Percentiles rank a stretch among this genome's conserved stretches.
phyloP scores from a whole-genome alignment of 805 yeast genomes.

The Candida verbasci region DNA sequence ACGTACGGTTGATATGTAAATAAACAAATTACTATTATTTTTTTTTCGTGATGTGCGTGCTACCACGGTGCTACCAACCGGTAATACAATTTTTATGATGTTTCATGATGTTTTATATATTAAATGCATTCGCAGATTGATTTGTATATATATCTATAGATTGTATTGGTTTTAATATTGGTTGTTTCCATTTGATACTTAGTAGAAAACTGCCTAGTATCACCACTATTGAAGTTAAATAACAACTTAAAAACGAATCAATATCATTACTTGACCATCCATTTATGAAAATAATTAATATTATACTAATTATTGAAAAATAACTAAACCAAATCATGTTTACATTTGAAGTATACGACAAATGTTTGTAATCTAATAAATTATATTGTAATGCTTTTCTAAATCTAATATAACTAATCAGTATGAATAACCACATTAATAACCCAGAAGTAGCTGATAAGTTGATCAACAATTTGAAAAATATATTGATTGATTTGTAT shows the following conservation, averaged over 20 bases:
- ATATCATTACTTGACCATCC: conserved; percentile 16
- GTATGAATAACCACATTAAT: conserved; percentile 23
- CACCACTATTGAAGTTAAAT: conserved; percentile 7
- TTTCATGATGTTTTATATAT: no score
- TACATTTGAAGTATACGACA: conserved; percentile 38
- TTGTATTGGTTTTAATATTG: conserved; percentile 6
- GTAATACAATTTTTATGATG: no score
- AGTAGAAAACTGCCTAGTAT: conserved; percentile 1
- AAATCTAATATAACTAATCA: conserved; percentile 15
- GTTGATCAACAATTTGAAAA: conserved; percentile 16
- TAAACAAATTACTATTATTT: not conserved
- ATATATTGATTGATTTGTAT: conserved; percentile 13
- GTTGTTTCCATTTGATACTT: conserved; percentile 6
- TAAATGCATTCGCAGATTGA: conserved; percentile 7
- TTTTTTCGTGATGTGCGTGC: conserved; percentile 1
- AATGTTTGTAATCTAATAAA: conserved; percentile 58
- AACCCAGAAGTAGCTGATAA: conserved; percentile 23
- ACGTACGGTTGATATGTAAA: not conserved
- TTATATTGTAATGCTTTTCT: conserved; percentile 26
- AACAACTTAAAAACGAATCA: conserved; percentile 10
- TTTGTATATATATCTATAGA: conserved; percentile 5
- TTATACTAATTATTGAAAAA: conserved; percentile 15
- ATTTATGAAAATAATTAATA: conserved; percentile 12
- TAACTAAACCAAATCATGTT: conserved; percentile 7
- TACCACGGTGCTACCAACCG: no score